A percentile compares a stretch with the other conserved stretches of the same genome.
Evolutionary conservation across 352 stramenopile species (phyloP).

Genomic region (Pythium monospermum): DNA sequence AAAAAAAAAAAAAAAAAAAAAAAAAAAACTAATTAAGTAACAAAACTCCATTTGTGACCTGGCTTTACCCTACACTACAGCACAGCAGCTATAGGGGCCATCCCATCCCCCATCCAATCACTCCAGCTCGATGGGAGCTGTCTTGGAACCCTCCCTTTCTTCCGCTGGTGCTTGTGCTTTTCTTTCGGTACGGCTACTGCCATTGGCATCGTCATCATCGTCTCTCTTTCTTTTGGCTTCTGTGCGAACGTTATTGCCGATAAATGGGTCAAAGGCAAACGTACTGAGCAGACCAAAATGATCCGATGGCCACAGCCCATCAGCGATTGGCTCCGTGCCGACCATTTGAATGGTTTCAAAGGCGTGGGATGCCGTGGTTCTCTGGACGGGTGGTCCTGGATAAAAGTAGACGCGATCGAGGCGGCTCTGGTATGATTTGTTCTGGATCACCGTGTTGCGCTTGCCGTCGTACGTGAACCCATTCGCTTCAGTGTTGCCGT

Average conservation of each 20-base stretch:
- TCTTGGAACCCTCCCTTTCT: background rate
- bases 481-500: slow-evolving; percentile 69
- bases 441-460: slow-evolving; percentile 52
- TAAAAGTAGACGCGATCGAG: slow-evolving; percentile 78
- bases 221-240: slow-evolving; percentile 17
- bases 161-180: background rate
- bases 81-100: background rate
- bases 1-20: no score
- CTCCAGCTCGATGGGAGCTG: background rate
- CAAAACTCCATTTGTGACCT: no score
- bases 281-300: slow-evolving; percentile 62
- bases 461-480: slow-evolving; percentile 70
- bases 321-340: slow-evolving; percentile 55
- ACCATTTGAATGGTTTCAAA: slow-evolving; percentile 47
- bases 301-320: slow-evolving; percentile 68
- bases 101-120: background rate
- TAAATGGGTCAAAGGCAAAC: slow-evolving; percentile 16
- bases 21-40: no score
- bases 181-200: background rate
- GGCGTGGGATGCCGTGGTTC: no score
- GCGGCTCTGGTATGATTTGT: slow-evolving; percentile 56
- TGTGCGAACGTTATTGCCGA: background rate
- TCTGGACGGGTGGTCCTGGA: slow-evolving; percentile 6
- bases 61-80: no score
- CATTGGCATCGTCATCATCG: background rate